Base-by-base conservation (phyloP, 345 rosid genomes). In the Euphorbia lathyris region DNA sequence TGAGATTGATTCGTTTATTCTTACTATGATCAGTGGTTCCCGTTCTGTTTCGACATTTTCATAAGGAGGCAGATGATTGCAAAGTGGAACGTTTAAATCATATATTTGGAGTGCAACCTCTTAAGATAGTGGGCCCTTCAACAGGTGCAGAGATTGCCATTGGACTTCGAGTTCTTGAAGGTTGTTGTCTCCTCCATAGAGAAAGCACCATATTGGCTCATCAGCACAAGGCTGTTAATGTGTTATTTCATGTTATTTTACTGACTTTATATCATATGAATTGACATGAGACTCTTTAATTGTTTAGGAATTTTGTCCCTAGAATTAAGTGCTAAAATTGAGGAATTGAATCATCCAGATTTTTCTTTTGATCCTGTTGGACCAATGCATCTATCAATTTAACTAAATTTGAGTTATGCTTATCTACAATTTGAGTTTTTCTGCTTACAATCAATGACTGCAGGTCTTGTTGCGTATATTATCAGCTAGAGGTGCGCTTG, bases 101-200 rank as follows among this genome's bases (percentile, higher is more conserved):
- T 67, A 82, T 95, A 75, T 90, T 92, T 63, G 83, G 86, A 9
- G 92, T 92, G 3, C 91, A 90, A 61, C 94, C 98, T 23, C 72
- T 90, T 88, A 87, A 84, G 82, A 85, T 92, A 62, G 86, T 84
- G 20, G 90, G 94, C 77, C 96, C 98, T 40, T 86, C 96, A 4
- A 87, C 98, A 3, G 93, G 88, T 51, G 82, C 80, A 1, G 99
- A 92, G 70, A 85, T 86, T 16, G 90, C 94, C 7, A 87, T 95
- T 66, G 99, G 97, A 0, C 98, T 95, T 68, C 84, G 96, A 43
- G 96, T 90, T 81, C 75, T 92, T 63, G 99, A 92, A 84, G 97
- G 98, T 42, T 95, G 99, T 67, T 92, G 98, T 72, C 84, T 95
- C 69, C 94, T 95, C 55, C 96, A 95, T 74, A 77, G 82, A 14